Conservation (phyloP, 371 early-diverging fungal species). For the Mortierella sp. region DNA sequence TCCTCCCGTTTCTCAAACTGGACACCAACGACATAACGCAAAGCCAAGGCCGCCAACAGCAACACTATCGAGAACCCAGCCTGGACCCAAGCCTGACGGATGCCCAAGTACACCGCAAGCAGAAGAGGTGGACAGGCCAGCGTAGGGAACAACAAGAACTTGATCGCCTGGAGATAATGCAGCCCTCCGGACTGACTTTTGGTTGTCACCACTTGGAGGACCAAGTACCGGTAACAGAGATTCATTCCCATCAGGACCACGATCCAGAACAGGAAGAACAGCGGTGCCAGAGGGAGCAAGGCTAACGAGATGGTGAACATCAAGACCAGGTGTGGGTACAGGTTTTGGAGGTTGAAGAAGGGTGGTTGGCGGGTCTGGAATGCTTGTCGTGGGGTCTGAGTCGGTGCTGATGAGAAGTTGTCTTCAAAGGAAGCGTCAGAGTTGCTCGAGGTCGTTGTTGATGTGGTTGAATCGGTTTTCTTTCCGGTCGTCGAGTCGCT, state of each 20-base stretch:
- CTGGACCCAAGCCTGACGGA: constrained; percentile 32
- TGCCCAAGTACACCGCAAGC: constrained; percentile 13
- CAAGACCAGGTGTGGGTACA: constrained; percentile 32
- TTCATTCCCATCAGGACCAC: constrained; percentile 17
- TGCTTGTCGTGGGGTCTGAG: constrained; percentile 40
- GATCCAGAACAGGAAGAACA: constrained; percentile 36
- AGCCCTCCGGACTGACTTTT: constrained; percentile 42
- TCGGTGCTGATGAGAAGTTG: constrained; percentile 27
- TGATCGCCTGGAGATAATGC: constrained; percentile 31
- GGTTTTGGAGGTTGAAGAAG: constrained; percentile 25
- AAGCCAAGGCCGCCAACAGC: not conserved
- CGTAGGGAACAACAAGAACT: constrained; percentile 22
- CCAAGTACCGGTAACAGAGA: constrained; percentile 31
- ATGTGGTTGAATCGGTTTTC: not conserved
- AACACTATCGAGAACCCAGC: constrained; percentile 12
- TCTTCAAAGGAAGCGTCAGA: constrained; percentile 17
- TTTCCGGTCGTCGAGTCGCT: not conserved
- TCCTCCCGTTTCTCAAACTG: constrained; percentile 36
- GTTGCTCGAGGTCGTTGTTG: not conserved
- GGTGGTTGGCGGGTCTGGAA: constrained; percentile 37
- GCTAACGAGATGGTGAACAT: constrained; percentile 33
- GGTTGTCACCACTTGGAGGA: constrained; percentile 43
- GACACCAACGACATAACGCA: not conserved
- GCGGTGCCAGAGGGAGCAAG: constrained; percentile 21
- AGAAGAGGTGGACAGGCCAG: constrained; percentile 25